These are phyloP conservation scores for Malbranchea cinnamomea DNA, from an alignment of 2,329 filamentous ascomycete genomes.

Conservation along the genomic window DNA sequence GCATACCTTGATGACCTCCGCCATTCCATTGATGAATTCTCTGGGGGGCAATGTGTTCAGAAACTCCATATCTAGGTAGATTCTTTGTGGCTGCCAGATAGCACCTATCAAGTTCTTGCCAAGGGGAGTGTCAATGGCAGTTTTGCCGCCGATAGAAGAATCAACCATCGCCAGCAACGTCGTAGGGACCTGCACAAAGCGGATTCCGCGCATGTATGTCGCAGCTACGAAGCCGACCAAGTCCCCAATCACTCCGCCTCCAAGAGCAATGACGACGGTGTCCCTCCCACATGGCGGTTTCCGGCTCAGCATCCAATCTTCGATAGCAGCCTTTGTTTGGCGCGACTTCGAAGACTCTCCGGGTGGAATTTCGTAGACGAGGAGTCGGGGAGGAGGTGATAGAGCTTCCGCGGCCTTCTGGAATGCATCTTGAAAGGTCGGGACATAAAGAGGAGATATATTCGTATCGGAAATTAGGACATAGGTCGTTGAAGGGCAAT, in stretches of 20 bases:
- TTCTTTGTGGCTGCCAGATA: conserved; percentile 89
- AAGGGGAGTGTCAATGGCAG: conserved; percentile 87
- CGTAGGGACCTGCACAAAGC: conserved; percentile 92
- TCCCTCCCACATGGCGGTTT: conserved; percentile 76
- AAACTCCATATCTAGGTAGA: conserved; percentile 89
- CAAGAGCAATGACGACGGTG: conserved; percentile 85
- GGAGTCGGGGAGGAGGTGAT: conserved; percentile 47
- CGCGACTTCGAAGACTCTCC: conserved; percentile 90
- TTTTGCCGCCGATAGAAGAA: conserved; percentile 96
- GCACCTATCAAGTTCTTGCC: conserved; percentile 93
- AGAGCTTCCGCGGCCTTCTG: conserved; percentile 32
- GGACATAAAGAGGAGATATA: conserved; percentile 63
- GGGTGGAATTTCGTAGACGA: conserved; percentile 75
- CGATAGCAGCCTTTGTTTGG: conserved; percentile 85
- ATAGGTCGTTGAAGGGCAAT: conserved; percentile 75
- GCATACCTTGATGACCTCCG: conserved; percentile 69
- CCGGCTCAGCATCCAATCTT: conserved; percentile 90
- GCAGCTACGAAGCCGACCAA: conserved; percentile 96
- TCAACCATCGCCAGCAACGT: conserved; percentile 95
- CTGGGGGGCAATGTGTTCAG: conserved; percentile 77
- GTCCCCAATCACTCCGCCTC: conserved; percentile 93
- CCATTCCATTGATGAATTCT: conserved; percentile 98
- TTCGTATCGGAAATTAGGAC: conserved; percentile 96
- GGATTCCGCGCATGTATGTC: conserved; percentile 95
- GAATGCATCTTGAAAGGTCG: conserved; percentile 58